Conservation (phyloP, 768 basidiomycete genomes). For the Mycena floridula region DNA sequence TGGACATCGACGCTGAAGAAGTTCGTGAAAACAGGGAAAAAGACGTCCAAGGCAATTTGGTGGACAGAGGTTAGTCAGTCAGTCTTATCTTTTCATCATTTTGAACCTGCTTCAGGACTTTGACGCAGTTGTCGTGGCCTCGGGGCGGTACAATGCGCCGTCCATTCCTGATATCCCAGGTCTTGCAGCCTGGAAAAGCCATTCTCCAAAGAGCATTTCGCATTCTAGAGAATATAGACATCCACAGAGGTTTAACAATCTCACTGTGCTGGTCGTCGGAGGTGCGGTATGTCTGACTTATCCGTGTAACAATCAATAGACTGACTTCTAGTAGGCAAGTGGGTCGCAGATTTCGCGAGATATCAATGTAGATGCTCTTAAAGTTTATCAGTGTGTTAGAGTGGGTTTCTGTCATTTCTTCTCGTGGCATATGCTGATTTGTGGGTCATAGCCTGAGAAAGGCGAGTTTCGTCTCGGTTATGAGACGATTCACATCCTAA, state of each 20-base stretch:
- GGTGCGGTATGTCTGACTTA: slow-evolving; percentile 22
- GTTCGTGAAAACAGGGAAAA: slow-evolving; percentile 14
- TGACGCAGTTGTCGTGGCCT: slow-evolving; percentile 28
- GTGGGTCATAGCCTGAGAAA: too few relatives aligned
- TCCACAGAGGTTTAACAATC: slow-evolving; percentile 27
- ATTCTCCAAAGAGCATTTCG: slow-evolving; percentile 25
- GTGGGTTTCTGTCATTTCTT: slow-evolving; percentile 14
- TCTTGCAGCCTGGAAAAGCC: slow-evolving; percentile 24
- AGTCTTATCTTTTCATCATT: slow-evolving; percentile 3
- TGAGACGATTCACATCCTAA: too few relatives aligned
- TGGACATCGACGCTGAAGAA: slow-evolving; percentile 30
- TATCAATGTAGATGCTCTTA: slow-evolving; percentile 22
- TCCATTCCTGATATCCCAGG: slow-evolving; percentile 27
- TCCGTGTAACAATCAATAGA: background rate
- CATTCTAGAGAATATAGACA: slow-evolving; percentile 38
- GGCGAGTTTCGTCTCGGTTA: too few relatives aligned
- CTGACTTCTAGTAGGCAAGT: slow-evolving; percentile 19
- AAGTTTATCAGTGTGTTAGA: slow-evolving; percentile 26
- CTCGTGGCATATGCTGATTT: slow-evolving; percentile 14
- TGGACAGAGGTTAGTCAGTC: slow-evolving; percentile 24
- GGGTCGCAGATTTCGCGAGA: slow-evolving; percentile 31
- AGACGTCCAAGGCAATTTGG: slow-evolving; percentile 27
- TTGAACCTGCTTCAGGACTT: slow-evolving; percentile 20
- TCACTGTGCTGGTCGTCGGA: slow-evolving; percentile 39
- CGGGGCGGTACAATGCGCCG: slow-evolving; percentile 29